These are phyloP conservation scores for Hemisphaericaspora lyxosophila DNA, from an alignment of 1,139 yeast genomes.

Conservation along the genomic window DNA sequence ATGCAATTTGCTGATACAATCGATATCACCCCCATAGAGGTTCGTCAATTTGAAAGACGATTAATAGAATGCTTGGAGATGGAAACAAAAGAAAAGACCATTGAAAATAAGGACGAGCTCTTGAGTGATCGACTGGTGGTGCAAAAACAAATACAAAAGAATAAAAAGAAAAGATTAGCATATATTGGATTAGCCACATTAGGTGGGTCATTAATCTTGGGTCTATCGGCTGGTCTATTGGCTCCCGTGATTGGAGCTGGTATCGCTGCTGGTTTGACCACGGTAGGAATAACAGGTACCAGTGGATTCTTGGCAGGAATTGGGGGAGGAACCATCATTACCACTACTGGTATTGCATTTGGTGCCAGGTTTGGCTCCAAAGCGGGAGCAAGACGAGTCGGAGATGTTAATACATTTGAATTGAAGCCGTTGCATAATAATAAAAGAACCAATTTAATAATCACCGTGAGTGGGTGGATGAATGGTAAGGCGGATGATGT, in stretches of 20 bases:
- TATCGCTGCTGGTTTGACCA: slow-evolving; percentile 92
- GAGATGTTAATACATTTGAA: slow-evolving; percentile 92
- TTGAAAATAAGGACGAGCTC: slow-evolving; percentile 61
- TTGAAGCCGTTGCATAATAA: slow-evolving; percentile 90
- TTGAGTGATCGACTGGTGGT: slow-evolving; percentile 75
- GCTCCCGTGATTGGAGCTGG: slow-evolving; percentile 99
- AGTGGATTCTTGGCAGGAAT: slow-evolving; percentile 91
- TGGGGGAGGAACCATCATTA: slow-evolving; percentile 93
- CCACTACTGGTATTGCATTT: slow-evolving; percentile 85
- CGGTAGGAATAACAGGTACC: slow-evolving; percentile 92
- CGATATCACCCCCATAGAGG: slow-evolving; percentile 60
- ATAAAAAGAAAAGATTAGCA: slow-evolving; percentile 67
- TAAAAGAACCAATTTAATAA: slow-evolving; percentile 78
- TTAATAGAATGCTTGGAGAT: slow-evolving; percentile 87
- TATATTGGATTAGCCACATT: slow-evolving; percentile 93
- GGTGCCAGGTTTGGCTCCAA: slow-evolving; percentile 87
- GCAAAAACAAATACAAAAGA: slow-evolving; percentile 65
- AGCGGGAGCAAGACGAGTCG: slow-evolving; percentile 86
- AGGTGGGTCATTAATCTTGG: slow-evolving; percentile 95
- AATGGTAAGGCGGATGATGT: slow-evolving; percentile 94
- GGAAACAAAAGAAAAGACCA: slow-evolving; percentile 59
- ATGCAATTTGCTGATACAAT: slow-evolving; percentile 63
- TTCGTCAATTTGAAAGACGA: slow-evolving; percentile 85
- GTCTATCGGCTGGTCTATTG: slow-evolving; percentile 88
- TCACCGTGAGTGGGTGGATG: slow-evolving; percentile 99